Evolutionary conservation across 192 early-diverging fungal genomes (phyloP), one percentile per base, ranked within the genome.

Genomic region (Entomortierella lignicola): DNA sequence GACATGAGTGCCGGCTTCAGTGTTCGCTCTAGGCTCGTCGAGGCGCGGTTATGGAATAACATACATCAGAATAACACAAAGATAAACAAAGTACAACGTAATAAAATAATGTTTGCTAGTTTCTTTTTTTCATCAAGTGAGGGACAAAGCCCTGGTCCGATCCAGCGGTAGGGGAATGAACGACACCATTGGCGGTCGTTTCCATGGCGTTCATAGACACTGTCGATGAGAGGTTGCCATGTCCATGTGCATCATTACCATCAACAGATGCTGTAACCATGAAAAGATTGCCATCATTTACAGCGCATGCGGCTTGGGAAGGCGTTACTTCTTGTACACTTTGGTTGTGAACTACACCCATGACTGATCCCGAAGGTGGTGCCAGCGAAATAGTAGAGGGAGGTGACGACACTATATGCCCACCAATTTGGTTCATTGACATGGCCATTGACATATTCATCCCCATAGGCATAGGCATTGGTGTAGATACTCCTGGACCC

Each of bases 321-420:
- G 41, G 27, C 0, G 29, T 1, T 26, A 62, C 55, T 32, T 48
- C 47, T 37, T 41, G 50, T 48, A 37, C 42, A 1, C 48, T 52
- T 20, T 42, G 69, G 23, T 31, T 29, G 8, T 23, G 47, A 25
- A 54, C 20, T 60, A 71, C 62, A 20, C 60, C 52, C 51, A 69
- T 52, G 32, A 20, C 30, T 56, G 55, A 1, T 15, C 1, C 37
- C 23, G 50, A 8, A 1, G 51, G 60, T 39, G 66, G 66, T 27
- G 41, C 30, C 1, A 39, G 1, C 1, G 63, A 39, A 52, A 64
- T 37, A 18, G 31, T 21, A 1, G 60, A 20, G 20, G 51, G 62
- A 37, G 66, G 66, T 13, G 66, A 60, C 2, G 66, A 60, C 23
- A 60, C 66, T 2, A 29, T 57, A 11, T 69, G 66, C n/a, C 47